phyloP scores from a whole-genome alignment of 129 eudicot species.

The Centella asiatica region DNA sequence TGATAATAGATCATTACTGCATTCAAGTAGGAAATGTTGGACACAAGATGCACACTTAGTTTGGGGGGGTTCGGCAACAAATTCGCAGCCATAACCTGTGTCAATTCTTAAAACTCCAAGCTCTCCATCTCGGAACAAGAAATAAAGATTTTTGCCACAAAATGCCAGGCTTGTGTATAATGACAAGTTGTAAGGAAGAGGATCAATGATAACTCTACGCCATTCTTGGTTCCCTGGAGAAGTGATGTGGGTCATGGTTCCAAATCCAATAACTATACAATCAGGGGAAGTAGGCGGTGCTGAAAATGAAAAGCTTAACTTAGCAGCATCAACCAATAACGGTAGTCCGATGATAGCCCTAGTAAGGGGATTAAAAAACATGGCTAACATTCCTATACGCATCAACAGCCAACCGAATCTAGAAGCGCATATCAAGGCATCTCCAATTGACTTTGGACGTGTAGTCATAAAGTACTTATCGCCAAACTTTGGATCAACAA shows the following conservation, averaged over 20 bases:
- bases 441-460: neutral
- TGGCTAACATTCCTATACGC: too few relatives aligned
- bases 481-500: slow-evolving; percentile 13
- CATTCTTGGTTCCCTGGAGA: neutral
- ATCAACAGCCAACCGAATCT: slow-evolving; percentile 23
- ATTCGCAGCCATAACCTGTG: neutral
- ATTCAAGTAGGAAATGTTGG: neutral
- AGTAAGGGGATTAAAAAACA: slow-evolving; percentile 15
- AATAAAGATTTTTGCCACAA: neutral
- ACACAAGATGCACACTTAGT: neutral
- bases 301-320: neutral
- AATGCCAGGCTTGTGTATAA: neutral
- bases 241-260: neutral
- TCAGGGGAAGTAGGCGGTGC: slow-evolving; percentile 1
- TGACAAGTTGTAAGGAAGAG: too few relatives aligned
- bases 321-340: neutral
- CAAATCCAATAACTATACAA: neutral
- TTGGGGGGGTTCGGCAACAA: neutral
- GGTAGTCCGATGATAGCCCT: neutral
- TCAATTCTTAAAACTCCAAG: neutral
- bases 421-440: slow-evolving; percentile 4
- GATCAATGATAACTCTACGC: neutral
- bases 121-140: neutral
- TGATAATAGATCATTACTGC: neutral
- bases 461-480: neutral